phyloP scores from a whole-genome alignment of 169 alveolate genomes.

The Amoebophrya sp. region DNA sequence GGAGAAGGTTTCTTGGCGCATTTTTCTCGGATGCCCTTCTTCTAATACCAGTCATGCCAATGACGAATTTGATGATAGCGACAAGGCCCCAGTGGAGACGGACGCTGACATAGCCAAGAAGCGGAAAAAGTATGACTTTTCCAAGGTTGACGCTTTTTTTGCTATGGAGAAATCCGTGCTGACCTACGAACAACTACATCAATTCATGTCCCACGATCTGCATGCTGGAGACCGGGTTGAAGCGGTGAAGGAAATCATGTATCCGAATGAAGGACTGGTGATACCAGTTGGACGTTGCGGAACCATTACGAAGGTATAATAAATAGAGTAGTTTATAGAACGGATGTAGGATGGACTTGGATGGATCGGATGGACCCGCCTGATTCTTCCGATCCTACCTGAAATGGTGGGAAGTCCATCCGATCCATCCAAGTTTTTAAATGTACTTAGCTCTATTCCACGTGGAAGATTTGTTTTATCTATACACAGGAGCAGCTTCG shows the following conservation, averaged over 20 bases:
- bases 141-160: neutral
- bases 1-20: too few relatives aligned
- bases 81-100: neutral
- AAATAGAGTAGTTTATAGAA: too few relatives aligned
- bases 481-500: too few relatives aligned
- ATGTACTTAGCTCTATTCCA: too few relatives aligned
- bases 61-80: neutral
- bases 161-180: neutral
- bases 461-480: too few relatives aligned
- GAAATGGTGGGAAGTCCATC: too few relatives aligned
- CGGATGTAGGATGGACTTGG: too few relatives aligned
- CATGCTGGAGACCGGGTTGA: slow-evolving; percentile 2
- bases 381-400: too few relatives aligned
- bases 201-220: slow-evolving; percentile 4
- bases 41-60: neutral
- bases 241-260: neutral
- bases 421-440: too few relatives aligned
- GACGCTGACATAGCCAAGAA: neutral
- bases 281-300: neutral
- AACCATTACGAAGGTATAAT: neutral
- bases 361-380: too few relatives aligned
- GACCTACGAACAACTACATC: neutral
- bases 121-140: neutral
- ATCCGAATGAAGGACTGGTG: slow-evolving; percentile 13
- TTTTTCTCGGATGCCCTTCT: too few relatives aligned